A percentile compares a stretch with the other conserved stretches of the same genome.
phyloP scores from a whole-genome alignment of 768 basidiomycete genomes.

The Russula sp. region DNA sequence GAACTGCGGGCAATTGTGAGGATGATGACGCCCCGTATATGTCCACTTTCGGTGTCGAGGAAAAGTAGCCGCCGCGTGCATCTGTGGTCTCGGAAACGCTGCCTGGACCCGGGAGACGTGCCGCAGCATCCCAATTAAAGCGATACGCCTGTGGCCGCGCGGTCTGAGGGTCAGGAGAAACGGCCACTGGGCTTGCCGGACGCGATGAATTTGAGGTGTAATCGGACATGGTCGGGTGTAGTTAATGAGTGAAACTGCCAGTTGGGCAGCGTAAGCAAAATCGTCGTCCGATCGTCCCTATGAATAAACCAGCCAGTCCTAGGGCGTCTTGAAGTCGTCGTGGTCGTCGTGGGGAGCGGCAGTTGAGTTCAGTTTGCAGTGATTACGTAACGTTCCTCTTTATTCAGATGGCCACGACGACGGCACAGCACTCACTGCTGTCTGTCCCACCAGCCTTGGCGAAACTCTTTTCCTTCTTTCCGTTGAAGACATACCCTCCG shows the following conservation, averaged over 20 bases:
- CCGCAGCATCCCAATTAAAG: slow-evolving; percentile 70
- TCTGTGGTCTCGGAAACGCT: slow-evolving; percentile 74
- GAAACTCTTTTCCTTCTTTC: slow-evolving; percentile 30
- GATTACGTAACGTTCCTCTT: slow-evolving; percentile 8
- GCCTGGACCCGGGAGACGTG: slow-evolving; percentile 58
- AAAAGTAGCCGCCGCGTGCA: slow-evolving; percentile 58
- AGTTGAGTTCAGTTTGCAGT: background rate
- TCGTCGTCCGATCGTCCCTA: background rate
- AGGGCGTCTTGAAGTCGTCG: background rate
- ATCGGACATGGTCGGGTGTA: slow-evolving; percentile 40
- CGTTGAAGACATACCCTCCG: slow-evolving; percentile 32
- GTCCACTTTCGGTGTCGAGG: slow-evolving; percentile 44
- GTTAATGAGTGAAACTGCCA: background rate
- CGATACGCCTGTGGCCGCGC: slow-evolving; percentile 54
- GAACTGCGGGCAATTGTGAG: slow-evolving; percentile 49
- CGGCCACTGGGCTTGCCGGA: slow-evolving; percentile 53
- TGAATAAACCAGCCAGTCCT: background rate
- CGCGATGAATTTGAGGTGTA: slow-evolving; percentile 54
- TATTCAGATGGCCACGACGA: slow-evolving; percentile 28
- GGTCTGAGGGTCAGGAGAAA: slow-evolving; percentile 44
- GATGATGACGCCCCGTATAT: slow-evolving; percentile 47
- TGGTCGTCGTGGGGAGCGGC: background rate
- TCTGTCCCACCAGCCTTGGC: slow-evolving; percentile 20
- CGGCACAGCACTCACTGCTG: slow-evolving; percentile 3
- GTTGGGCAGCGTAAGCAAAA: background rate